Evolutionary conservation across 768 basidiomycete species (phyloP), one percentile per base, ranked within the genome.

Genomic region (Mycena chlorophos): DNA sequence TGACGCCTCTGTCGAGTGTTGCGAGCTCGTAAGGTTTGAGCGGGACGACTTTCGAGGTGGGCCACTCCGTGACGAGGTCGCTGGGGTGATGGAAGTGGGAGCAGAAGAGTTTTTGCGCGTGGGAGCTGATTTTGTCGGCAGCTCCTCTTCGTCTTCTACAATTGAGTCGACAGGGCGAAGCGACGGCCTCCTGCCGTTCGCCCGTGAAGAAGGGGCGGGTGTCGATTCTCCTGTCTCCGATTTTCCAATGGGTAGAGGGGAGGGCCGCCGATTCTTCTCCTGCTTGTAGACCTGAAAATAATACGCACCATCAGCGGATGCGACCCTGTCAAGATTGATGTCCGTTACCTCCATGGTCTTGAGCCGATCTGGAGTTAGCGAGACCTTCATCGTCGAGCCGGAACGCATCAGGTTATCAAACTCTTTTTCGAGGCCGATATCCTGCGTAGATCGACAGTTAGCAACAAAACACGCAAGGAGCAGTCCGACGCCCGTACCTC

Each of bases 371-470:
- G 95, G 95, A 29, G 95, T 98, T 60, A 97, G 80, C 38, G 94
- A 96, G 64, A 98, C 87, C 68, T 93, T 97, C 89, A 97, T 90
- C 19, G 95, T 98, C 55, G 88, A 80, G 56, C 88, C 84, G 55
- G 91, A 93, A 49, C 84, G 85, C 85, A 98, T 88, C 71, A 98
- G 77, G 70, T 93, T 86, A 71, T 98, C 95, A 69, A 98, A 98
- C 69, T 96, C 91, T 59, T 89, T 86, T 53, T 83, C 76, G 64
- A 80, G 69, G 59, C 75, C 68, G 67, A 81, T 69, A 67, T 85
- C 82, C 84, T 89, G 63, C 14, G 37, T 8, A 14, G 49, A 50
- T 52, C 61, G 37, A 58, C 57, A 49, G 47, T 52, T 39, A 56
- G 49, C 66, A 27, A 56, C 50, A 23, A 66, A 27, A 56, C 50